Evolutionary conservation across 2,329 filamentous ascomycete genomes (phyloP).

Genomic region (Biscogniauxia sp.): DNA sequence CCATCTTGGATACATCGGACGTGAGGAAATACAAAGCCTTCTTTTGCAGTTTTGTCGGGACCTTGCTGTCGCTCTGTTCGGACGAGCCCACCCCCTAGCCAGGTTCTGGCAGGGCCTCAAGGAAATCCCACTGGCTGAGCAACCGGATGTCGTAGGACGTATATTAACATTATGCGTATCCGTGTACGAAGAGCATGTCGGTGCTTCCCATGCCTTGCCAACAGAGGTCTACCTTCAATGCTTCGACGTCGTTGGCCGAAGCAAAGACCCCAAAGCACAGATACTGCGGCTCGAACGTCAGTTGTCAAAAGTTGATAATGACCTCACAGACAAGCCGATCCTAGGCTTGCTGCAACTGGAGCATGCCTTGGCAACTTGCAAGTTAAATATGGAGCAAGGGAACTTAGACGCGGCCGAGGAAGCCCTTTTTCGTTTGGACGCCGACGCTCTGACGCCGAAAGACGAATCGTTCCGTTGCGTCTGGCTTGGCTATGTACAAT

Average conservation of each 20-base stretch:
- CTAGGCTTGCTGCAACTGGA: slow-evolving; percentile 26
- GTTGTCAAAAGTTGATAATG: slow-evolving; percentile 19
- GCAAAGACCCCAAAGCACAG: slow-evolving; percentile 21
- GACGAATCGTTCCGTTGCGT: slow-evolving; percentile 28
- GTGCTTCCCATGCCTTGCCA: slow-evolving; percentile 23
- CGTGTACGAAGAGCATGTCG: slow-evolving; percentile 23
- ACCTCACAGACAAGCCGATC: slow-evolving; percentile 13
- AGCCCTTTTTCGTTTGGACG: slow-evolving; percentile 19
- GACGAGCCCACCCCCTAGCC: slow-evolving; percentile 18
- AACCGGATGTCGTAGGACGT: slow-evolving; percentile 18
- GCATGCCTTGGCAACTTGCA: slow-evolving; percentile 27
- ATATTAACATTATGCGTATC: slow-evolving; percentile 24
- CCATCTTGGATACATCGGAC: slow-evolving; percentile 24
- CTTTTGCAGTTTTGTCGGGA: slow-evolving; percentile 29
- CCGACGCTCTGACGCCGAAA: slow-evolving; percentile 18
- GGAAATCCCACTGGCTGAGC: slow-evolving; percentile 21
- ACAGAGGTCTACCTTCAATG: slow-evolving; percentile 27
- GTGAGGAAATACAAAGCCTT: slow-evolving; percentile 25
- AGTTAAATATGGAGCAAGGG: slow-evolving; percentile 21
- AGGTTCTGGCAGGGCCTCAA: slow-evolving; percentile 27
- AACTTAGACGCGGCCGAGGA: slow-evolving; percentile 24
- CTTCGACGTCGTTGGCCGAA: slow-evolving; percentile 27
- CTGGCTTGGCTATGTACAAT: slow-evolving; percentile 29
- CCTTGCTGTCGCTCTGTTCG: slow-evolving; percentile 20
- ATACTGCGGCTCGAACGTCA: slow-evolving; percentile 17